phyloP scores from a whole-genome alignment of 441 rosid genomes.

The Euphorbia schlechtendalii region DNA sequence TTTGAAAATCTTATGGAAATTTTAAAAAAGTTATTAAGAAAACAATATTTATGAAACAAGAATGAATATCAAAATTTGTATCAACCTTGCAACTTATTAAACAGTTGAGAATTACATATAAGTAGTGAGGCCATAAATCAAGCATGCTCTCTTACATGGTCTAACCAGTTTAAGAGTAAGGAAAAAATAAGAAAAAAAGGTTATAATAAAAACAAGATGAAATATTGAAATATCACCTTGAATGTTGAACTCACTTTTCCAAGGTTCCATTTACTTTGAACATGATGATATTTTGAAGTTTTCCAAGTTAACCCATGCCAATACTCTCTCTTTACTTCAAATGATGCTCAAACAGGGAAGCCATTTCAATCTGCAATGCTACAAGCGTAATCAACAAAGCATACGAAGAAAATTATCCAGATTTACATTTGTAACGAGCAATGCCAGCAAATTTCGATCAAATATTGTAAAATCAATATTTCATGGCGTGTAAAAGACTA shows the following conservation, averaged over 20 bases:
- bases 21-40: too few relatives aligned
- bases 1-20: too few relatives aligned
- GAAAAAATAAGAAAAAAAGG: not conserved
- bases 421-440: not conserved
- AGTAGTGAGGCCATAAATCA: not conserved
- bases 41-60: too few relatives aligned
- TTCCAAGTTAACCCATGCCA: not conserved
- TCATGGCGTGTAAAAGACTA: not conserved
- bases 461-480: not conserved
- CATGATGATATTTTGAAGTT: not conserved
- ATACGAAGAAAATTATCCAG: not conserved
- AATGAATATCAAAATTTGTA: too few relatives aligned
- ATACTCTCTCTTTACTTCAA: constrained; percentile 35
- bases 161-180: not conserved
- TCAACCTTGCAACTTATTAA: not conserved
- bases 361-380: constrained; percentile 77
- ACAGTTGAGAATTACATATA: not conserved
- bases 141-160: not conserved
- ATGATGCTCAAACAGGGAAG: constrained; percentile 85
- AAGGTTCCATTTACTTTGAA: not conserved
- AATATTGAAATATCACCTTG: not conserved
- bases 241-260: too few relatives aligned
- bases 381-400: constrained; percentile 11
- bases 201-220: not conserved
- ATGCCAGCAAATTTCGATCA: not conserved